A percentile compares a stretch with the other conserved stretches of the same genome.
phyloP scores from a whole-genome alignment of 352 stramenopile genomes.

The Halophytophthora batemanensis region DNA sequence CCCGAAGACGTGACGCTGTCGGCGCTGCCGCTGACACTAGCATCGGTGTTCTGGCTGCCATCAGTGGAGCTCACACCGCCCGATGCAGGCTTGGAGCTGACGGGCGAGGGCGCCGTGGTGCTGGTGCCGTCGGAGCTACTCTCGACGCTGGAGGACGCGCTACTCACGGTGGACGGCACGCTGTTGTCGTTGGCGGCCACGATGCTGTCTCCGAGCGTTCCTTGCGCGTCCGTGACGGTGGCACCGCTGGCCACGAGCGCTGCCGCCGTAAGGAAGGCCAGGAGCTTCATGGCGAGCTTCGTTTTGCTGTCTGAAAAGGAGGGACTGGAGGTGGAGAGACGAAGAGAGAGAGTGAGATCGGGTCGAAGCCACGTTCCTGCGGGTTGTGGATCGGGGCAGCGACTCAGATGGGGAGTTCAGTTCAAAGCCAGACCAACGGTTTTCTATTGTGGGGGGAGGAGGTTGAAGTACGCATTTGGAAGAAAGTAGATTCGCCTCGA shows the following conservation, averaged over 20 bases:
- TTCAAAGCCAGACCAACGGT: too few species aligned
- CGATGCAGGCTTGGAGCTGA: conserved; percentile 4
- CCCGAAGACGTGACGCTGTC: conserved; percentile 1
- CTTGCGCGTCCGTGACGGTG: conserved; percentile 13
- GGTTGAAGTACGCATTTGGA: too few species aligned
- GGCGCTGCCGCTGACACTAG: background rate
- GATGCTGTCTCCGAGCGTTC: conserved; percentile 34
- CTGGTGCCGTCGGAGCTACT: conserved; percentile 12
- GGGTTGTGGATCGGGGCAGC: too few species aligned
- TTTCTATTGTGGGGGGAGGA: too few species aligned
- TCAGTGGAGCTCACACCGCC: background rate
- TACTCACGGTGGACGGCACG: conserved; percentile 11
- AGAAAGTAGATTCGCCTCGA: too few species aligned
- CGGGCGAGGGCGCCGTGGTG: conserved; percentile 7
- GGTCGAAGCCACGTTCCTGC: too few species aligned
- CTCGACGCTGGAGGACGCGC: conserved; percentile 9
- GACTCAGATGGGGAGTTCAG: too few species aligned
- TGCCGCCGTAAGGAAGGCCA: conserved; percentile 10
- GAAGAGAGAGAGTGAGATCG: too few species aligned
- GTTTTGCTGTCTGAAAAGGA: background rate
- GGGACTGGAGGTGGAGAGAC: too few species aligned
- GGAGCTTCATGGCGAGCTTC: conserved; percentile 23
- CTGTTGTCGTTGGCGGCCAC: conserved; percentile 31
- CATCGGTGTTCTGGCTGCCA: conserved; percentile 2
- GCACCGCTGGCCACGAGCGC: conserved; percentile 6